Percentiles rank a stretch among this genome's conserved stretches.
Evolutionary conservation across 495 filamentous ascomycete species (phyloP).

Genomic region (Hypoxylon intermedium): DNA sequence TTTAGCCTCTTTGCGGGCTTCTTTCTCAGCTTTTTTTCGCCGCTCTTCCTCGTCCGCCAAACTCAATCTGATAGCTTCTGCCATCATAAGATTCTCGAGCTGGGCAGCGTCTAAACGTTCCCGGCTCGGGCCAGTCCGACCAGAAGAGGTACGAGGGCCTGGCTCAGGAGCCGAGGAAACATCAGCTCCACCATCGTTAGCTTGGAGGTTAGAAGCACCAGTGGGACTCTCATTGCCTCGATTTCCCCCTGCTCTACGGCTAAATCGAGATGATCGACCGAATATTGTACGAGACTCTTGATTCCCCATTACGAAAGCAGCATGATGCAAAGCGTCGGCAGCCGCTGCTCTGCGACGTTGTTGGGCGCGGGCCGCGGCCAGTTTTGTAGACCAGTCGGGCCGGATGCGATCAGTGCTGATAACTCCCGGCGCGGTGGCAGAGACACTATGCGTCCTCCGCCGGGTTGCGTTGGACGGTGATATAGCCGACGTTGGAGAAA

Average conservation of each 20-base stretch:
- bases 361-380: conserved; percentile 83
- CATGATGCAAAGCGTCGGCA: conserved; percentile 92
- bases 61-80: conserved; percentile 90
- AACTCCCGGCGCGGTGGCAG: conserved; percentile 78
- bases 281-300: conserved; percentile 53
- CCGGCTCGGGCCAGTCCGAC: conserved; percentile 20
- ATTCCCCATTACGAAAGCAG: conserved; percentile 87
- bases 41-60: conserved; percentile 91
- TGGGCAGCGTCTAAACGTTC: conserved; percentile 56
- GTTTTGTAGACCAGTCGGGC: conserved; percentile 92
- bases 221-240: conserved; percentile 41
- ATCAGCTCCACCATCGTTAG: conserved; percentile 42
- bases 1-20: conserved; percentile 78
- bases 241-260: conserved; percentile 53
- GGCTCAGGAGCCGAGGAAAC: conserved; percentile 37
- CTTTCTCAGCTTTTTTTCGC: conserved; percentile 80
- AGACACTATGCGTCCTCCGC: conserved; percentile 80
- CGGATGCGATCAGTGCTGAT: conserved; percentile 91
- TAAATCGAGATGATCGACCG: conserved; percentile 52
- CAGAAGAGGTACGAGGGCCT: conserved; percentile 25
- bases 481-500: conserved; percentile 49
- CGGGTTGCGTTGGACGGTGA: conserved; percentile 51
- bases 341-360: conserved; percentile 86
- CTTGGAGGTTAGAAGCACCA: conserved; percentile 39
- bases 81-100: conserved; percentile 97